A percentile compares a stretch with the other conserved stretches of the same genome.
Conservation (phyloP, 2,329 filamentous ascomycete genomes). For the Blastomyces gilchristii region DNA sequence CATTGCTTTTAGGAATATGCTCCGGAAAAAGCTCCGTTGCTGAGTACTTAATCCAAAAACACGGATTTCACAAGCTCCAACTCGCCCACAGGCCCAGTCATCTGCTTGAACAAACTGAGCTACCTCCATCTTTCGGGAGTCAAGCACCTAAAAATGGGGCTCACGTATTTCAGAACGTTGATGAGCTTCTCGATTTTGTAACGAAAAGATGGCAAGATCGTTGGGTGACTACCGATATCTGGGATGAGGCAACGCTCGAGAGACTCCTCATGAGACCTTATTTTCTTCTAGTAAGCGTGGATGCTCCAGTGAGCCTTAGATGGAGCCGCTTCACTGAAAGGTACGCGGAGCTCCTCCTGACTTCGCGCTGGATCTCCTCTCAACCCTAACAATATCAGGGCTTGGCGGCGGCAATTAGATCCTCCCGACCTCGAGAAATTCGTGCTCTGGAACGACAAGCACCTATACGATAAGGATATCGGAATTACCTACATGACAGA, state of each 20-base stretch:
- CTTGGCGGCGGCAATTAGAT: constrained; percentile 37
- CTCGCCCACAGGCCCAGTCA: constrained; percentile 37
- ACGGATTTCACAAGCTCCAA: constrained; percentile 67
- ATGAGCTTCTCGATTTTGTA: constrained; percentile 69
- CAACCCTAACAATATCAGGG: constrained; percentile 29
- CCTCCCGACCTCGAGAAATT: constrained; percentile 50
- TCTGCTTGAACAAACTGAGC: constrained; percentile 13
- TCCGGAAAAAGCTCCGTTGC: constrained; percentile 86
- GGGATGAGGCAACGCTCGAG: constrained; percentile 62
- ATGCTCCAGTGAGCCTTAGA: constrained; percentile 74
- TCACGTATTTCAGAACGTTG: constrained; percentile 49
- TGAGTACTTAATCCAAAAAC: constrained; percentile 71
- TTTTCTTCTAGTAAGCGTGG: constrained; percentile 84
- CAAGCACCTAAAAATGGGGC: constrained; percentile 9
- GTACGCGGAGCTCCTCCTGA: constrained; percentile 17
- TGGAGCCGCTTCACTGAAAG: constrained; percentile 66
- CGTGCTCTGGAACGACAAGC: constrained; percentile 55
- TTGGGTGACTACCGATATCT: constrained; percentile 80
- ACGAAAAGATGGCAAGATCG: constrained; percentile 72
- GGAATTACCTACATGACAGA: constrained; percentile 70
- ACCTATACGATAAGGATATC: constrained; percentile 57
- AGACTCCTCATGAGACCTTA: constrained; percentile 71
- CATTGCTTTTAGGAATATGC: constrained; percentile 59
- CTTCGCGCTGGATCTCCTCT: constrained; percentile 25
- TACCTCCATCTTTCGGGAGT: constrained; percentile 6